Conservation (phyloP, 2,329 filamentous ascomycete species). For the Pestalotiopsis sp. region DNA sequence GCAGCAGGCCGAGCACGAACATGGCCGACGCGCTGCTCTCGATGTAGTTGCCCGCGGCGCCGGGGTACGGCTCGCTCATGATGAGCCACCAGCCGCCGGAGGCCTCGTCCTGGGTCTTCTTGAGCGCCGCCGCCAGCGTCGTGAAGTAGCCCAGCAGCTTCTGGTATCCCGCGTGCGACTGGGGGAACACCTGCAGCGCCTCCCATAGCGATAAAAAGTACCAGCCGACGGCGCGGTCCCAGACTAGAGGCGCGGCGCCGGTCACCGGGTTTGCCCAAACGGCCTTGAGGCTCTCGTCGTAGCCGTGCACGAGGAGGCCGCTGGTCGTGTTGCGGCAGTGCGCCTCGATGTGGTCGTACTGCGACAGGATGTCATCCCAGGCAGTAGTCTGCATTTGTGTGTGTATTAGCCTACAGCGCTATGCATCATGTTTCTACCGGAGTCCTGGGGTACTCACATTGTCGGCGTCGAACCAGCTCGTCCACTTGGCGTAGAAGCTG, state of each 20-base stretch:
- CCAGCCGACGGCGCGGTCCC: constrained; percentile 51
- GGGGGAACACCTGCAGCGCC: constrained; percentile 42
- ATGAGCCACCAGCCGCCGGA: constrained; percentile 59
- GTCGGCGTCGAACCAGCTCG: constrained; percentile 33
- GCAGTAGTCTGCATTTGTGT: constrained; percentile 28
- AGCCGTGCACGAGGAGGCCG: constrained; percentile 50
- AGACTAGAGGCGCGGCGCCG: constrained; percentile 50
- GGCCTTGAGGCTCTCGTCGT: constrained; percentile 45
- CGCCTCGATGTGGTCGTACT: constrained; percentile 42
- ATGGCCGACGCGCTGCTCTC: constrained; percentile 60
- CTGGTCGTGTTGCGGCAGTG: constrained; percentile 38
- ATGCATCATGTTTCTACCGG: neutral
- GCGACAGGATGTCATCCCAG: constrained; percentile 42
- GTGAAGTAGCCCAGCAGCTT: constrained; percentile 40
- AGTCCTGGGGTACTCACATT: constrained; percentile 24
- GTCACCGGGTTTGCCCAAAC: constrained; percentile 48
- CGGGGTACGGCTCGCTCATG: constrained; percentile 49
- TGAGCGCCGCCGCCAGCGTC: constrained; percentile 41
- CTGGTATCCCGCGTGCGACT: constrained; percentile 33
- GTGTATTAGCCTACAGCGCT: neutral
- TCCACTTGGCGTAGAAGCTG: constrained; percentile 42
- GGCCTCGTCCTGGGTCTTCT: constrained; percentile 38
- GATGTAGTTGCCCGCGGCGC: constrained; percentile 55
- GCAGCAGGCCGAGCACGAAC: constrained; percentile 54
- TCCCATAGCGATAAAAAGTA: constrained; percentile 50